phyloP scores from a whole-genome alignment of 1,284 basidiomycete species.

The Ganoderma lingzhi region DNA sequence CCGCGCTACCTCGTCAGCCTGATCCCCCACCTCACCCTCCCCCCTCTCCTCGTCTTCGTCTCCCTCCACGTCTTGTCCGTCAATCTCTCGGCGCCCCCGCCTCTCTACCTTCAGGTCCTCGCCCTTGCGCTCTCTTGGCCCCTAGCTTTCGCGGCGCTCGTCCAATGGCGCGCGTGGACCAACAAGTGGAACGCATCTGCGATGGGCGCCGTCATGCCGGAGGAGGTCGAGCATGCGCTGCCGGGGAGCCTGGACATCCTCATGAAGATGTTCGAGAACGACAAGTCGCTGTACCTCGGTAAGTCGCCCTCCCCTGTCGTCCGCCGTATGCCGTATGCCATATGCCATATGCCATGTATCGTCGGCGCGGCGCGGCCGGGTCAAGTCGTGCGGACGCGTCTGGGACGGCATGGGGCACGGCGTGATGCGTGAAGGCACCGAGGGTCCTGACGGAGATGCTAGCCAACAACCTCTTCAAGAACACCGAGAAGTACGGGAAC shows the following conservation, averaged over 20 bases:
- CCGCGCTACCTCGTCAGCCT: constrained; percentile 26
- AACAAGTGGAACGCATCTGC: constrained; percentile 31
- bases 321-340: too few relatives aligned
- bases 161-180: constrained; percentile 21
- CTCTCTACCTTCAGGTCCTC: constrained; percentile 20
- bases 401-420: too few relatives aligned
- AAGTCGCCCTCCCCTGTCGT: constrained; percentile 14
- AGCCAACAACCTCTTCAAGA: constrained; percentile 31
- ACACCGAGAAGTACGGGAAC: constrained; percentile 32
- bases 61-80: constrained; percentile 17
- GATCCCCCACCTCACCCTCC: constrained; percentile 21
- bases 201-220: constrained; percentile 34
- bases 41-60: constrained; percentile 21
- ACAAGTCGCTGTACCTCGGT: constrained; percentile 30
- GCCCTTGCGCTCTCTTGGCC: constrained; percentile 27
- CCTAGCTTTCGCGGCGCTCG: constrained; percentile 16
- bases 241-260: constrained; percentile 37
- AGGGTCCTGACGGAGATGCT: not conserved
- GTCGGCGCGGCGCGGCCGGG: too few relatives aligned
- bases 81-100: constrained; percentile 4
- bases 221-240: constrained; percentile 26
- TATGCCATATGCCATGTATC: too few relatives aligned
- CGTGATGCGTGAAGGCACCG: too few relatives aligned
- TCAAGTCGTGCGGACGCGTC: too few relatives aligned
- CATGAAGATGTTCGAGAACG: constrained; percentile 14